These are phyloP conservation scores for Agapanthus africanus DNA, from an alignment of 106 monocot species.

Conservation along the genomic window DNA sequence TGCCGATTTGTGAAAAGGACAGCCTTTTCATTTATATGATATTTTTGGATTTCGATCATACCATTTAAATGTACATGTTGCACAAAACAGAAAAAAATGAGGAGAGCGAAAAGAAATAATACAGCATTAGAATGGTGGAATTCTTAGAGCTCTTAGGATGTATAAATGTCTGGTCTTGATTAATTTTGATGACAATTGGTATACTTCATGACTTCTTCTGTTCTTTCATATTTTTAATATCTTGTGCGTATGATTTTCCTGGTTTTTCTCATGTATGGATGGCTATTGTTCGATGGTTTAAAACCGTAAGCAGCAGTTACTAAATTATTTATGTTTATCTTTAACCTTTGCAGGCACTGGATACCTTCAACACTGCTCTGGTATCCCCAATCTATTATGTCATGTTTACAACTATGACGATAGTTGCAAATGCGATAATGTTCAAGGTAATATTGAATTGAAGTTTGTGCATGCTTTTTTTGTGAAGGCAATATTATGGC, in stretches of 20 bases:
- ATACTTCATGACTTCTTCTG: neutral
- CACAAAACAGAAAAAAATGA: too few relatives aligned
- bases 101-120: neutral
- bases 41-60: neutral
- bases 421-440: slow-evolving; percentile 89
- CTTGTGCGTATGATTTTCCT: neutral
- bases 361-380: slow-evolving; percentile 87
- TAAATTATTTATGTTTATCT: neutral
- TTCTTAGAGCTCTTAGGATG: neutral
- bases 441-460: slow-evolving; percentile 97
- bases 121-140: neutral
- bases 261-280: neutral
- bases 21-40: neutral
- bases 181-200: neutral
- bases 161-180: neutral
- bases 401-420: slow-evolving; percentile 87
- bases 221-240: neutral
- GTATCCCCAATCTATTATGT: slow-evolving; percentile 91
- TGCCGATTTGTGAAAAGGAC: neutral
- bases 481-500: too few relatives aligned
- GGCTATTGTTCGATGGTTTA: neutral
- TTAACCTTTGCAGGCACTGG: slow-evolving; percentile 57
- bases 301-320: neutral
- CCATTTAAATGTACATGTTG: neutral
- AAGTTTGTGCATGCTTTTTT: too few relatives aligned